Conservation (phyloP, 208 protist species). For the Acanthamoeba triangularis region DNA sequence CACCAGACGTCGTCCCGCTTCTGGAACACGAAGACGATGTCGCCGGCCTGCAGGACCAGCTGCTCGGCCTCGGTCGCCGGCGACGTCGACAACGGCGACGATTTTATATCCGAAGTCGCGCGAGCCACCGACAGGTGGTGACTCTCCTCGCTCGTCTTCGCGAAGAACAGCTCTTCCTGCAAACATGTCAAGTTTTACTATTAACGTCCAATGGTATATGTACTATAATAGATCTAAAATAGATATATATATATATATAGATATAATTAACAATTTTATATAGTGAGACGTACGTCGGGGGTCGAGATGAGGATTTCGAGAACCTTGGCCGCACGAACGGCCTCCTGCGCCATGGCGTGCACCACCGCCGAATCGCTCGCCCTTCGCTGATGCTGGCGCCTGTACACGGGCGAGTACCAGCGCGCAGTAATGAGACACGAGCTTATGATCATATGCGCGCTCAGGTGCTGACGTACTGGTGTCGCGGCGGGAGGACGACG, state of each 20-base stretch:
- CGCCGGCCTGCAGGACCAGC: neutral
- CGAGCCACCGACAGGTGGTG: slow-evolving; percentile 4
- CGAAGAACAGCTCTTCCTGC: neutral
- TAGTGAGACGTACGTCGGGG: neutral
- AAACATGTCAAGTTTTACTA: too few relatives aligned
- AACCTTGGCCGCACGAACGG: neutral
- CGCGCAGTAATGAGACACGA: neutral
- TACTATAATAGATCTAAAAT: too few relatives aligned
- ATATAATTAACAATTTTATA: too few relatives aligned
- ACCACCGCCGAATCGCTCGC: neutral
- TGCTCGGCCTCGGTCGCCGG: neutral
- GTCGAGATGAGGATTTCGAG: neutral
- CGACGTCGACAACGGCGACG: neutral
- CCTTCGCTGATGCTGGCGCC: neutral
- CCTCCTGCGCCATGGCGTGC: neutral
- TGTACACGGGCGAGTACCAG: neutral
- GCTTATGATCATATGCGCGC: too few relatives aligned
- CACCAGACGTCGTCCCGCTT: slow-evolving; percentile 5
- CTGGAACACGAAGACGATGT: slow-evolving; percentile 3
- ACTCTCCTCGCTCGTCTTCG: neutral
- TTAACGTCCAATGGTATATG: too few relatives aligned
- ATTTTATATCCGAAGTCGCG: neutral
- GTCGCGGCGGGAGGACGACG: neutral
- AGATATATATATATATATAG: too few relatives aligned
- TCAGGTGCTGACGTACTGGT: neutral